These are phyloP conservation scores for Isatis tinctoria DNA, from an alignment of 345 rosid genomes.

Conservation along the genomic window DNA sequence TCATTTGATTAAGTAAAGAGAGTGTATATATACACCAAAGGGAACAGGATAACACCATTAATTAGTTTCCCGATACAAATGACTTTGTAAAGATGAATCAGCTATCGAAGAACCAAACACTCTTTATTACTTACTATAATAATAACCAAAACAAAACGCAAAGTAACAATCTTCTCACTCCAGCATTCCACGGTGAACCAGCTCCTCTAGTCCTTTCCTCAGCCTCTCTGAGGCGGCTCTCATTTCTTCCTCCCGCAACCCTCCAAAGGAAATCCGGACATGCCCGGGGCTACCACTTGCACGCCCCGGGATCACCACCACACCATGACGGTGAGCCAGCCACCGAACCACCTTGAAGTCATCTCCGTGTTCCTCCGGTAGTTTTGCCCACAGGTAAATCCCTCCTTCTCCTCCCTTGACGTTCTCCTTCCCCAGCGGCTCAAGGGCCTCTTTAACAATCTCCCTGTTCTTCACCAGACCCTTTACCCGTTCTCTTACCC, in stretches of 20 bases:
- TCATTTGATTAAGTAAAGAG: neutral
- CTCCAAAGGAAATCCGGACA: slow-evolving; percentile 78
- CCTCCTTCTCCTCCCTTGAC: slow-evolving; percentile 96
- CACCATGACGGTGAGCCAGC: slow-evolving; percentile 80
- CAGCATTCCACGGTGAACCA: slow-evolving; percentile 55
- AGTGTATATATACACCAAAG: neutral
- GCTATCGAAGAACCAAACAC: neutral
- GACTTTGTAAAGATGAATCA: slow-evolving; percentile 1
- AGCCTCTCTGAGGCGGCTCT: slow-evolving; percentile 66
- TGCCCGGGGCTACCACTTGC: slow-evolving; percentile 74
- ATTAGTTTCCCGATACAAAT: neutral
- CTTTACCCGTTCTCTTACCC: slow-evolving; percentile 69
- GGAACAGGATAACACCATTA: neutral
- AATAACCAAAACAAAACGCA: neutral
- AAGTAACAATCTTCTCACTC: slow-evolving; percentile 19
- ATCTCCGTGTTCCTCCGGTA: slow-evolving; percentile 48
- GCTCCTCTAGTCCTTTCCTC: slow-evolving; percentile 68
- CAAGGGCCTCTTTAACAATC: slow-evolving; percentile 66
- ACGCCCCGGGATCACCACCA: slow-evolving; percentile 76
- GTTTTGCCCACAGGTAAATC: slow-evolving; percentile 88
- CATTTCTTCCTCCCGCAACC: slow-evolving; percentile 59
- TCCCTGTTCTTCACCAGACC: slow-evolving; percentile 76
- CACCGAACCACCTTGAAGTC: slow-evolving; percentile 71
- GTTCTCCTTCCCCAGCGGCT: slow-evolving; percentile 68
- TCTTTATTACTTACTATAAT: neutral